Evolutionary conservation across 2,329 filamentous ascomycete species (phyloP).

Genomic region (Apiospora saccharicola): DNA sequence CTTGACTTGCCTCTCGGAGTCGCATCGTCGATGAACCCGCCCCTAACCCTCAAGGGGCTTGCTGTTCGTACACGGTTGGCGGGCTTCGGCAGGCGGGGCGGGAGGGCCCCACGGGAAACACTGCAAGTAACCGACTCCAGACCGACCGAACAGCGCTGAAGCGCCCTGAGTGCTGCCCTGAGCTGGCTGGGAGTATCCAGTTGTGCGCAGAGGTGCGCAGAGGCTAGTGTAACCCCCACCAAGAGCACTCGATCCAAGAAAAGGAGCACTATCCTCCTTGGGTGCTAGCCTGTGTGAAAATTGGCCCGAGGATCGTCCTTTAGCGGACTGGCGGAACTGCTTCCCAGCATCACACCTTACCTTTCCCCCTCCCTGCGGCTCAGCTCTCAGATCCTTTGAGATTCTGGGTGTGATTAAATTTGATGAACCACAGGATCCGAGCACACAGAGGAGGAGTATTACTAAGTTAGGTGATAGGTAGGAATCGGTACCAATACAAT

Average conservation of each 20-base stretch:
- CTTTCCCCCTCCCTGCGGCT: conserved; percentile 1
- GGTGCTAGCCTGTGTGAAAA: background rate
- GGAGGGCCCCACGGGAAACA: conserved; percentile 11
- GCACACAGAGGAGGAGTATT: background rate
- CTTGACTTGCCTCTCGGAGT: background rate
- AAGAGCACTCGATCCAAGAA: background rate
- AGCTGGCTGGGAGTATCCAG: conserved; percentile 9
- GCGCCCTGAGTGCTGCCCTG: background rate
- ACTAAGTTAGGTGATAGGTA: background rate
- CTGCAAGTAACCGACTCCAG: background rate
- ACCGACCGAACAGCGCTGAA: background rate
- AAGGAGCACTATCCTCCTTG: background rate
- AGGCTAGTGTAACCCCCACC: conserved; percentile 7
- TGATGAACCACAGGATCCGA: background rate
- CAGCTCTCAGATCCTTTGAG: conserved; percentile 13
- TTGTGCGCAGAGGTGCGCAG: background rate
- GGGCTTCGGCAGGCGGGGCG: conserved; percentile 19
- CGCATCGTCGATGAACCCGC: background rate
- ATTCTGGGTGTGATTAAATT: background rate
- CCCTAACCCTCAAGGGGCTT: background rate
- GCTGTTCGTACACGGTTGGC: conserved; percentile 7
- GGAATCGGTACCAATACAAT: background rate
- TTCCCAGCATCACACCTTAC: background rate
- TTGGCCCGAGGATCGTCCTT: conserved; percentile 12
- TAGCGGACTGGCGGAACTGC: conserved; percentile 10